Percentiles rank a stretch among this genome's conserved stretches.
Evolutionary conservation across 1,284 basidiomycete genomes (phyloP).

Genomic region (Wallemia mellicola): DNA sequence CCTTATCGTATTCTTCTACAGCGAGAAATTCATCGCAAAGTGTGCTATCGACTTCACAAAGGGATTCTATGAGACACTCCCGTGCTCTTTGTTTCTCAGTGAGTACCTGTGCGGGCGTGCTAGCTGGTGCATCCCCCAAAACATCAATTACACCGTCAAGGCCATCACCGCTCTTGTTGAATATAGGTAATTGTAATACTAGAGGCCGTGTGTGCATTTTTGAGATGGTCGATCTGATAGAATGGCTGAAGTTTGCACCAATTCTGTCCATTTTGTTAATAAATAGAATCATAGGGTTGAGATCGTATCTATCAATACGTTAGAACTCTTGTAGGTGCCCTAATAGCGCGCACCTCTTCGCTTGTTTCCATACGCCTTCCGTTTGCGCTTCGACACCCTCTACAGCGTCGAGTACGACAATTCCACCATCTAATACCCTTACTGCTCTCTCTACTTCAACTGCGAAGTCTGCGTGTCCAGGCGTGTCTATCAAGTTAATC

Average conservation of each 20-base stretch:
- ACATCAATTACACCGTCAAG: conserved; percentile 41
- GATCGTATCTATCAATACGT: conserved; percentile 36
- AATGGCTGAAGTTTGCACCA: conserved; percentile 42
- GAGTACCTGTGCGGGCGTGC: conserved; percentile 26
- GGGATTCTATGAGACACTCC: conserved; percentile 34
- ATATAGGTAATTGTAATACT: conserved; percentile 40
- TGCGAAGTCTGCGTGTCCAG: conserved; percentile 73
- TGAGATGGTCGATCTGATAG: conserved; percentile 35
- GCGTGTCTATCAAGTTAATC: conserved; percentile 67
- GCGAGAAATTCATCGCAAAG: conserved; percentile 33
- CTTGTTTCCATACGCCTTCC: conserved; percentile 55
- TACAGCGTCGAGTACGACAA: conserved; percentile 61
- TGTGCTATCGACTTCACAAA: conserved; percentile 47
- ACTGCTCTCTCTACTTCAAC: conserved; percentile 83
- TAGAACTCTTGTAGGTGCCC: not conserved
- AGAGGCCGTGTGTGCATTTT: conserved; percentile 44
- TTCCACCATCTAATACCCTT: conserved; percentile 59
- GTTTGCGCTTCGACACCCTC: conserved; percentile 77
- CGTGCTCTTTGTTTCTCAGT: conserved; percentile 35
- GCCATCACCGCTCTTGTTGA: conserved; percentile 29
- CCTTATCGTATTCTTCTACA: conserved; percentile 5
- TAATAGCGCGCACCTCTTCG: conserved; percentile 33
- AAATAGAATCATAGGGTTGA: conserved; percentile 45
- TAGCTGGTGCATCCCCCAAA: conserved; percentile 15
- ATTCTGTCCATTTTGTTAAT: conserved; percentile 65